phyloP scores from a whole-genome alignment of 2,329 filamentous ascomycete species.

The Herpotrichia juniperi region DNA sequence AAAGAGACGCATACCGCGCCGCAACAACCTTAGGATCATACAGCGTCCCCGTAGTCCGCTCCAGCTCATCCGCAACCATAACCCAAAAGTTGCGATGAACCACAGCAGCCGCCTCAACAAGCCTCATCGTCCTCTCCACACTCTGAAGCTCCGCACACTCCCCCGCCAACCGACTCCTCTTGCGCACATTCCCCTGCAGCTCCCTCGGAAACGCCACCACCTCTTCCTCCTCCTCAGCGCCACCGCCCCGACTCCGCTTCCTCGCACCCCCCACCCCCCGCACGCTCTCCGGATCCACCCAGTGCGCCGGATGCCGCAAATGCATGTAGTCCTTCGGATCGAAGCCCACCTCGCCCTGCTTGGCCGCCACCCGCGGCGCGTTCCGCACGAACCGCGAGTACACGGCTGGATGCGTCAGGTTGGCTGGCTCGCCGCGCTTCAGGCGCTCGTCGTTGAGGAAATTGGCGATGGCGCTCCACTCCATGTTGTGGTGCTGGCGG shows the following conservation, averaged over 20 bases:
- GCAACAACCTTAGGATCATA: slow-evolving; percentile 27
- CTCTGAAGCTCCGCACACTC: slow-evolving; percentile 20
- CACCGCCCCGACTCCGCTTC: slow-evolving; percentile 2
- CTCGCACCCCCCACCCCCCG: background rate
- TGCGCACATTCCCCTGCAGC: slow-evolving; percentile 29
- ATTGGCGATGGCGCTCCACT: slow-evolving; percentile 36
- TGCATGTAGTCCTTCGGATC: slow-evolving; percentile 41
- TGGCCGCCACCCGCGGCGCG: slow-evolving; percentile 27
- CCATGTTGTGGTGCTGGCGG: slow-evolving; percentile 27
- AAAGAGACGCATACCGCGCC: slow-evolving; percentile 15
- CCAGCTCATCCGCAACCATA: slow-evolving; percentile 38
- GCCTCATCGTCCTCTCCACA: slow-evolving; percentile 23
- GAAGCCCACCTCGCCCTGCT: slow-evolving; percentile 38
- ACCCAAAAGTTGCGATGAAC: slow-evolving; percentile 39
- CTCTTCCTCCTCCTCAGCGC: slow-evolving; percentile 25
- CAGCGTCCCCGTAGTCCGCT: slow-evolving; percentile 27
- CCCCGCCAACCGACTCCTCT: slow-evolving; percentile 10
- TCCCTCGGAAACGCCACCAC: slow-evolving; percentile 26
- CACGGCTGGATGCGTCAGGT: slow-evolving; percentile 36
- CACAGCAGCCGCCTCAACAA: slow-evolving; percentile 35
- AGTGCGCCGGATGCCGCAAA: slow-evolving; percentile 26
- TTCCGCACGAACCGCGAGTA: slow-evolving; percentile 46
- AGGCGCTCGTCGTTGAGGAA: slow-evolving; percentile 32
- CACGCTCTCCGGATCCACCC: background rate
- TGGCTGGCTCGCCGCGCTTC: slow-evolving; percentile 16